Evolutionary conservation across 139 green algal genomes (phyloP), one percentile per base, ranked within the genome.

Genomic region (Chlamydomonas schloesseri): DNA sequence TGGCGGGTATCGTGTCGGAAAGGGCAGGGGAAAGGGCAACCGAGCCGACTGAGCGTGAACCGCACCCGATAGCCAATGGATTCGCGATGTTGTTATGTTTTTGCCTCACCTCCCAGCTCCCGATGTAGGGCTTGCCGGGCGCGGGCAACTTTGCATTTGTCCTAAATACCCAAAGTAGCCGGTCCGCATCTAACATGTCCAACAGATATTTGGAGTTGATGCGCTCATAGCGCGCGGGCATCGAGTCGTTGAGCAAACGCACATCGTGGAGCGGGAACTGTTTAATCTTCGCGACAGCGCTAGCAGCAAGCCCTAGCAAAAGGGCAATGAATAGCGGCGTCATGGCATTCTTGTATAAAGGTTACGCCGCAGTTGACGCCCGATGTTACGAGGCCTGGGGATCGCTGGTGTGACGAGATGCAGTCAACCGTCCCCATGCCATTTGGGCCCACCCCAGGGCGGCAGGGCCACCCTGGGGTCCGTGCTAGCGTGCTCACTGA

Each of bases 141-240:
- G 87, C 64, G 0, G 87, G 82, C 34, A 95, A 70, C 4, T 70
- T 68, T 17, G 90, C 91, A 26, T 86, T 95, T 17, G 73, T 36
- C 4, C 90, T 70, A 55, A 94, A 95, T 5, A 77, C 87, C 70
- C 68, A 91, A 0, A 95, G 87, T 69, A 96, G 71, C 29, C 78
- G 67, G 58, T 94, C 91, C 0, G 87, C 55, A 29, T 92, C 83
- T 24, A 95, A 62, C 47, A 87, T 72, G 2, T 89, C 37, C 6
- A 94, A 67, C 55, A 96, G 79, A 55, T 94, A 96, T 14, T 93
- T 37, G 0, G 34, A 53, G 57, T 95, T 96, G 4, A 88, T 71
- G 2, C 73, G 53, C 15, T 84, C 69, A 60, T 87, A 87, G 36
- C 73, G 77, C 20, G 72, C 72, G 9, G 88, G 87, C 2, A 78